Base-by-base conservation (phyloP, 768 basidiomycete species). In the Calocera viscosa region DNA sequence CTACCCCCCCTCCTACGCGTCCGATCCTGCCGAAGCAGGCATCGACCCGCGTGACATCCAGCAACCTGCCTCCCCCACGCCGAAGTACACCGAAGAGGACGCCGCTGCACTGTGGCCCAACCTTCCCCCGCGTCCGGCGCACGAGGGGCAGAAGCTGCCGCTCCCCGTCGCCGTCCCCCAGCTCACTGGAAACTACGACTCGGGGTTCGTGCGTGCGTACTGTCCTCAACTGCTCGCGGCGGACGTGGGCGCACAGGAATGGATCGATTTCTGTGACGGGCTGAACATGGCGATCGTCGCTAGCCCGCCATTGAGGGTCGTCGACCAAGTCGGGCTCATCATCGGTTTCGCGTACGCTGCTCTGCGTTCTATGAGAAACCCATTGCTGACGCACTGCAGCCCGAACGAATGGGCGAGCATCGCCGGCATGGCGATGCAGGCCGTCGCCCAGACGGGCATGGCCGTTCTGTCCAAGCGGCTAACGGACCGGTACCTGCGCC, bases 401-500 rank as follows among this genome's bases (percentile, higher is more conserved):
- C 67, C 67, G 28, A 24, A 65, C 28, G 28, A 64, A n/a, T 67
- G 67, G 67, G 64, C 67, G 38, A 38, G 39, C 7, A 12, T 67
- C 24, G 33, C 67, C 14, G 32, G 35, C 8, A 33, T 33, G 7
- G 17, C 43, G 33, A 64, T 67, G 11, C 67, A 67, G 30, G 28
- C 32, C 35, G 32, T n/a, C 40, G 67, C 67, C 43, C 67, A 64
- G 30, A 43, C 38, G n/a, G 67, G 22, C 64, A 38, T 30, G 63
- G 64, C 34, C 63, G 49, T 43, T 17, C 17, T 67, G 12, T 67
- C 67, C 63, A 67, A 67, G 67, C 17, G 26, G 17, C 63, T 67
- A n/a, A 65, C 67, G 10, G 67, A 67, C 41, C 64, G 64, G 2
- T 67, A 67, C 64, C 67, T 67, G n/a, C 67, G 63, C 22, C 33